phyloP scores from a whole-genome alignment of 1,139 yeast genomes.

The Pneumocystis sp. region DNA sequence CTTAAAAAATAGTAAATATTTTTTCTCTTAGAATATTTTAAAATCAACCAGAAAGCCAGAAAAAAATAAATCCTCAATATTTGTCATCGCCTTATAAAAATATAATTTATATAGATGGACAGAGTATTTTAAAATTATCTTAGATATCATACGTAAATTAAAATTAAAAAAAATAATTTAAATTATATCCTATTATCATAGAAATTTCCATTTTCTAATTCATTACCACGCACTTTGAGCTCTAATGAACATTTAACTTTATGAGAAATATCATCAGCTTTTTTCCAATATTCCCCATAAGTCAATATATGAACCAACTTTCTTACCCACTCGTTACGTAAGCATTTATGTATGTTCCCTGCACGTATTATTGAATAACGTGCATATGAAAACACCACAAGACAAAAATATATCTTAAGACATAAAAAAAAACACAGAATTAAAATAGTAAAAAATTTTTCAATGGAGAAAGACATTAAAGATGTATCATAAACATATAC shows the following conservation, averaged over 20 bases:
- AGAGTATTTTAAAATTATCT: not conserved
- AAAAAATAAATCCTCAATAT: not conserved
- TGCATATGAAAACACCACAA: not conserved
- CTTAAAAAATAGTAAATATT: conserved; percentile 62
- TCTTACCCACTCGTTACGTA: not conserved
- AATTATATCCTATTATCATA: not conserved
- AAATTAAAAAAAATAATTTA: not conserved
- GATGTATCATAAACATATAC: not conserved
- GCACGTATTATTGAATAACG: not conserved
- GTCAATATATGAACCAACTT: not conserved
- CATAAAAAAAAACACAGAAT: not conserved
- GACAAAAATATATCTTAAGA: not conserved
- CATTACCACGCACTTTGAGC: not conserved
- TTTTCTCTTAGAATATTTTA: conserved; percentile 37
- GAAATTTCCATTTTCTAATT: not conserved
- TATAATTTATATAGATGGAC: not conserved
- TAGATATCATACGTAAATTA: not conserved
- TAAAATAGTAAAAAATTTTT: not conserved
- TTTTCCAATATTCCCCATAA: not conserved
- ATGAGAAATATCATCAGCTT: not conserved
- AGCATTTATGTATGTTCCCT: not conserved
- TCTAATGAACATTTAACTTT: not conserved
- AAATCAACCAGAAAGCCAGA: not conserved
- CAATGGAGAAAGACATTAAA: not conserved
- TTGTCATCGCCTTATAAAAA: not conserved